Conservation (phyloP, 2,329 filamentous ascomycete species). For the Didymella sp. region DNA sequence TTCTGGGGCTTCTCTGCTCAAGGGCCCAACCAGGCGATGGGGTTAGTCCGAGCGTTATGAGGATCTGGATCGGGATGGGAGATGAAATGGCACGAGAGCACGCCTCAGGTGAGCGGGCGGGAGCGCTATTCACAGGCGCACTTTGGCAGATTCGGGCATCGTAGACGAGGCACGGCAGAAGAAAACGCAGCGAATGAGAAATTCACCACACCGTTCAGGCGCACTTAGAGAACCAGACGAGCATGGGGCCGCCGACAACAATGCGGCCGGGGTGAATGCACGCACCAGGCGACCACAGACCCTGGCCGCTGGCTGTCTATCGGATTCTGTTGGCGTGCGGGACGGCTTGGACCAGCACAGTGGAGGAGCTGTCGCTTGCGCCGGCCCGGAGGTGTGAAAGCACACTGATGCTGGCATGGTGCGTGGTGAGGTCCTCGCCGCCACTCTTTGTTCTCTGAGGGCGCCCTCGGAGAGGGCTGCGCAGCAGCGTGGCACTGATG, state of each 20-base stretch:
- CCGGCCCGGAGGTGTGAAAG: conserved; percentile 40
- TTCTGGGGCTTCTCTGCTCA: conserved; percentile 43
- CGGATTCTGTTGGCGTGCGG: conserved; percentile 49
- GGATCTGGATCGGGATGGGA: conserved; percentile 52
- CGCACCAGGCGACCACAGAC: conserved; percentile 38
- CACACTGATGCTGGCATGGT: conserved; percentile 22
- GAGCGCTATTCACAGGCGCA: conserved; percentile 47
- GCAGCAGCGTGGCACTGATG: conserved; percentile 25
- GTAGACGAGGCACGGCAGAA: conserved; percentile 52
- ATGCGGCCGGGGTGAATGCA: conserved; percentile 44
- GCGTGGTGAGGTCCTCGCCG: conserved; percentile 8
- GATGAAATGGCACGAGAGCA: conserved; percentile 43
- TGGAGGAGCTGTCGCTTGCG: conserved; percentile 48
- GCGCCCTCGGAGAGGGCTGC: conserved; percentile 4
- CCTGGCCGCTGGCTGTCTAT: conserved; percentile 43
- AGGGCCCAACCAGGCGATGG: conserved; percentile 52
- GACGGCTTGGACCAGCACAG: conserved; percentile 50
- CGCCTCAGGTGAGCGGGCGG: conserved; percentile 46
- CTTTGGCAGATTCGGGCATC: conserved; percentile 49
- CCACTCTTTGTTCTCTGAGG: conserved; percentile 1
- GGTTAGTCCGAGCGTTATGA: conserved; percentile 51
- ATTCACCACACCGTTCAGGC: conserved; percentile 49
- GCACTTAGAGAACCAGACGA: conserved; percentile 38
- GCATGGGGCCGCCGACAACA: conserved; percentile 44
- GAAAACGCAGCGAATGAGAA: conserved; percentile 47